These are phyloP conservation scores for Apostasia ramifera DNA, from an alignment of 106 monocot species.

Conservation along the genomic window DNA sequence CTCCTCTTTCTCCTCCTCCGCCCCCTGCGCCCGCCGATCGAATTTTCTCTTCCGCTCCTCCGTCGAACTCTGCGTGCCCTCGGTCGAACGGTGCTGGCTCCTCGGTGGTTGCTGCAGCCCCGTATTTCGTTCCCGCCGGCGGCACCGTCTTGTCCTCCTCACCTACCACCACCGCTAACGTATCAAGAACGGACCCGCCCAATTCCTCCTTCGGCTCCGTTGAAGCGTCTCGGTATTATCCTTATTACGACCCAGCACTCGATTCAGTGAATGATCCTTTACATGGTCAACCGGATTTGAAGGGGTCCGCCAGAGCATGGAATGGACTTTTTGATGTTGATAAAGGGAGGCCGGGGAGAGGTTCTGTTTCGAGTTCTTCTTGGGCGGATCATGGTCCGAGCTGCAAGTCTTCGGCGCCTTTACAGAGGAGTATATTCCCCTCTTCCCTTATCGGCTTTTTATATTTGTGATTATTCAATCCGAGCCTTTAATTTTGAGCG, in stretches of 20 bases:
- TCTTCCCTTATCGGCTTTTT: too few relatives aligned
- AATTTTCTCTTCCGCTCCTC: too few relatives aligned
- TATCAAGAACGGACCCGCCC: not conserved
- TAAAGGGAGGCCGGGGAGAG: constrained; percentile 2
- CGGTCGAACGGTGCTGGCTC: not conserved
- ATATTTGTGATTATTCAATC: too few relatives aligned
- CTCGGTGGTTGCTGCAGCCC: not conserved
- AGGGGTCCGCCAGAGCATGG: constrained; percentile 6
- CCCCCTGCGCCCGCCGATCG: not conserved
- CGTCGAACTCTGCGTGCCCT: not conserved
- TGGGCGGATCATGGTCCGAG: constrained; percentile 2
- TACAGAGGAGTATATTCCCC: not conserved
- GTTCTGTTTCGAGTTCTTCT: constrained; percentile 2
- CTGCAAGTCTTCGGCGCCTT: not conserved
- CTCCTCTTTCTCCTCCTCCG: not conserved
- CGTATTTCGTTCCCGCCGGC: constrained; percentile 1
- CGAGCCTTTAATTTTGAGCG: too few relatives aligned
- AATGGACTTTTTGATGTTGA: constrained; percentile 5
- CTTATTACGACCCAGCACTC: not conserved
- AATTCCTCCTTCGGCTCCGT: not conserved
- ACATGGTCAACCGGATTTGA: not conserved
- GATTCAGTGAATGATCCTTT: constrained; percentile 1
- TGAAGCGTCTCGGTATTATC: constrained; percentile 4
- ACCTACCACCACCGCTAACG: not conserved
- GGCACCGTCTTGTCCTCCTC: not conserved